phyloP scores from a whole-genome alignment of 495 filamentous ascomycete species.

The Talaromyces wortmannii region DNA sequence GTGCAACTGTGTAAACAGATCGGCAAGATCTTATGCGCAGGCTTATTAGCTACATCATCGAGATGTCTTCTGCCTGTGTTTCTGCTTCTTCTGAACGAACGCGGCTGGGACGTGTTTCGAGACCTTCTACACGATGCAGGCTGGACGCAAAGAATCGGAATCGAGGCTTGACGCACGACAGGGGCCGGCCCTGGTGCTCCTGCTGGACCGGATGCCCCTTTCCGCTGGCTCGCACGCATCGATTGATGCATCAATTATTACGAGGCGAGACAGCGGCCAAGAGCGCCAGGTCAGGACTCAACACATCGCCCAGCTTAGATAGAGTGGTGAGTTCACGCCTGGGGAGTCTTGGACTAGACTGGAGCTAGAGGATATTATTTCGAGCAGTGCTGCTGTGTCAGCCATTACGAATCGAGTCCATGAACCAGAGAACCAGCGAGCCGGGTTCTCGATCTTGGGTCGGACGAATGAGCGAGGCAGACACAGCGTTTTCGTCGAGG shows the following conservation, averaged over 20 bases:
- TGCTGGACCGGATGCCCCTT: neutral
- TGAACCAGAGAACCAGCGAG: too few species aligned
- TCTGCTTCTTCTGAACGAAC: neutral
- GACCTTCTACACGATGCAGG: neutral
- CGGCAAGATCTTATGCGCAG: neutral
- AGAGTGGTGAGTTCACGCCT: too few species aligned
- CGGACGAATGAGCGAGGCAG: too few species aligned
- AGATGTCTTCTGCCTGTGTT: neutral
- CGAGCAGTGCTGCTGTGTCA: too few species aligned
- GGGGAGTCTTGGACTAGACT: too few species aligned
- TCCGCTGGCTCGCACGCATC: neutral
- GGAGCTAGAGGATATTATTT: too few species aligned
- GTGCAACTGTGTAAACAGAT: neutral
- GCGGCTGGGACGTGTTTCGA: neutral
- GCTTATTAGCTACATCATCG: neutral
- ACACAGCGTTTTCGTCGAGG: too few species aligned
- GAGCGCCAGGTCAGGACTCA: neutral
- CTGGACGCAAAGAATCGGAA: neutral
- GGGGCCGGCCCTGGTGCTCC: neutral
- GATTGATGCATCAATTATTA: neutral
- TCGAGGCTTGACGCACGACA: neutral
- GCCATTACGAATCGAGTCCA: too few species aligned
- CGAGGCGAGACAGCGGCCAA: neutral
- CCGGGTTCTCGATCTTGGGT: too few species aligned
- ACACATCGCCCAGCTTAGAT: too few species aligned